phyloP scores from a whole-genome alignment of 345 rosid species.

The Xanthoceras sorbifolium region DNA sequence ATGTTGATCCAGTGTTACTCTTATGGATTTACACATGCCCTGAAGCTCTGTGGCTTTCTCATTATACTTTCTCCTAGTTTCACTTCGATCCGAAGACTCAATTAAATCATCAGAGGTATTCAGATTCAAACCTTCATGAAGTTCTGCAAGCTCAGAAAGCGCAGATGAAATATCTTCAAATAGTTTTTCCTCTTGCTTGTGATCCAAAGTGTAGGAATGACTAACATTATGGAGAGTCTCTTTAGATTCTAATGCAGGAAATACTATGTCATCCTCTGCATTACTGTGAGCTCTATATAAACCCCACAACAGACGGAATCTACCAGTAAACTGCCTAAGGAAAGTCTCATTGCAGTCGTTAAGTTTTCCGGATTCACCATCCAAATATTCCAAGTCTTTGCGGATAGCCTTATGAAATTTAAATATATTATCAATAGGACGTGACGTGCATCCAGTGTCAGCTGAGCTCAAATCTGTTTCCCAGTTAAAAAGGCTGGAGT shows the following conservation, averaged over 20 bases:
- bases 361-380: constrained; percentile 61
- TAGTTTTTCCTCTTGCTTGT: constrained; percentile 60
- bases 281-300: constrained; percentile 65
- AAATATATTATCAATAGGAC: constrained; percentile 64
- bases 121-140: constrained; percentile 36
- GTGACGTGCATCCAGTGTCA: constrained; percentile 31
- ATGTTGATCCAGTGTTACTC: constrained; percentile 64
- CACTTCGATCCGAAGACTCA: constrained; percentile 23
- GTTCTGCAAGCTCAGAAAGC: constrained; percentile 49
- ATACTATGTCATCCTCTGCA: constrained; percentile 69
- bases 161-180: constrained; percentile 58
- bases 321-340: constrained; percentile 60
- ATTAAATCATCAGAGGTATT: constrained; percentile 18
- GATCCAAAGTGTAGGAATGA: constrained; percentile 65
- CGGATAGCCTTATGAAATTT: constrained; percentile 67
- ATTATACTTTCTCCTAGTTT: constrained; percentile 34
- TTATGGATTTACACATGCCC: constrained; percentile 64
- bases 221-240: constrained; percentile 67
- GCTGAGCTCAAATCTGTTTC: constrained; percentile 49
- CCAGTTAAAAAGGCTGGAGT: constrained; percentile 64
- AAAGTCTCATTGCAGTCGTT: constrained; percentile 48
- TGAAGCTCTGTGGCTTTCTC: constrained; percentile 61
- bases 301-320: constrained; percentile 62
- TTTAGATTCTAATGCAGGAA: constrained; percentile 62
- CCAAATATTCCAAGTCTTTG: constrained; percentile 65